A percentile compares a stretch with the other conserved stretches of the same genome.
Conservation (phyloP, 2,329 filamentous ascomycete species). For the Mycosphaerella sp. region DNA sequence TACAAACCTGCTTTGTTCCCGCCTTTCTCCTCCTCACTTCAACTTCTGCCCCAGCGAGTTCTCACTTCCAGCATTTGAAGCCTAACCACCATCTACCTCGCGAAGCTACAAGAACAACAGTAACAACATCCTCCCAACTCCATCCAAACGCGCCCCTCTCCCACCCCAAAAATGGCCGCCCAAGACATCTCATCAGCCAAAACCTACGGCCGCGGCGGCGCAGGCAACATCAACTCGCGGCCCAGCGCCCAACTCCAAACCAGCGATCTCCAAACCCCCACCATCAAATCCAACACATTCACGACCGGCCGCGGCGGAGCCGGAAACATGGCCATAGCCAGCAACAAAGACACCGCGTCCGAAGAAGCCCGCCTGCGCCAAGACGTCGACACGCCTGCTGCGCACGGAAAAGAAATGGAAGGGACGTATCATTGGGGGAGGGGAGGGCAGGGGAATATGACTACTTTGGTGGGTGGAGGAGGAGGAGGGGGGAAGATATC, state of each 20-base stretch:
- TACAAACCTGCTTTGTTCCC: neutral
- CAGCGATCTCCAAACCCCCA: slow-evolving; percentile 71
- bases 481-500: slow-evolving; percentile 41
- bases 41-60: too few relatives aligned
- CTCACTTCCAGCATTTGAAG: too few relatives aligned
- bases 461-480: slow-evolving; percentile 17
- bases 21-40: neutral
- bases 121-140: too few relatives aligned
- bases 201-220: slow-evolving; percentile 62
- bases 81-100: too few relatives aligned
- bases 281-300: slow-evolving; percentile 73
- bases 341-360: slow-evolving; percentile 52
- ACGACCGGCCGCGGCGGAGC: slow-evolving; percentile 85
- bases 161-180: neutral
- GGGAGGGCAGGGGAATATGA: slow-evolving; percentile 51
- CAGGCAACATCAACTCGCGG: slow-evolving; percentile 48
- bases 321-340: slow-evolving; percentile 79
- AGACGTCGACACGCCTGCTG: slow-evolving; percentile 60
- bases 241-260: slow-evolving; percentile 33
- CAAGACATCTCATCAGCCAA: neutral
- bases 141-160: too few relatives aligned
- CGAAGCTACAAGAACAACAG: neutral
- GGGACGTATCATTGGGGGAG: slow-evolving; percentile 62
- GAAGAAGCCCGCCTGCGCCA: slow-evolving; percentile 70
- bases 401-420: slow-evolving; percentile 50